Percentiles rank a stretch among this genome's conserved stretches.
Evolutionary conservation across 2,329 filamentous ascomycete species (phyloP).

Genomic region (Penicillium sp.): DNA sequence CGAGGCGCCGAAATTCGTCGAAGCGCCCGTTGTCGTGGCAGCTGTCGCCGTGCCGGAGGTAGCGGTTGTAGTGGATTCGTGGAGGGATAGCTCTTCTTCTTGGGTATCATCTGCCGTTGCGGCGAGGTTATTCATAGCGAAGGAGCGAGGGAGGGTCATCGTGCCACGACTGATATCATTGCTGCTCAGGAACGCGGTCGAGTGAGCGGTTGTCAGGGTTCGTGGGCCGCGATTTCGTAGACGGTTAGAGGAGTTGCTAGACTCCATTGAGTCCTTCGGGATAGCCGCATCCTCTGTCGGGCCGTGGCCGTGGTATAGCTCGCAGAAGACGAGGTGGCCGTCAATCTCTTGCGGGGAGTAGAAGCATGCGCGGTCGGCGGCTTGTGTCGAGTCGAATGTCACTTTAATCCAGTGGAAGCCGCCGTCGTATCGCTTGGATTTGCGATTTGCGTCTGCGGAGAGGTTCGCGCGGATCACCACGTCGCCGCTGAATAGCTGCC

Average conservation of each 20-base stretch:
- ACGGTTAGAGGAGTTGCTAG: constrained; percentile 14
- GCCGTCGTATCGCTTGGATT: constrained; percentile 80
- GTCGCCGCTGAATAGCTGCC: constrained; percentile 72
- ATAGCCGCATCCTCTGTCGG: constrained; percentile 68
- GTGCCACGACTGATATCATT: constrained; percentile 36
- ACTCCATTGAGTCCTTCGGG: constrained; percentile 49
- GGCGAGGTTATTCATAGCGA: constrained; percentile 43
- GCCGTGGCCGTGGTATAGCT: constrained; percentile 68
- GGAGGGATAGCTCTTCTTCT: constrained; percentile 38
- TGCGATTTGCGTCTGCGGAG: constrained; percentile 72
- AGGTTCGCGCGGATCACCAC: constrained; percentile 70
- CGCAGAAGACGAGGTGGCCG: constrained; percentile 71
- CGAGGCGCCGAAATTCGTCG: constrained; percentile 12
- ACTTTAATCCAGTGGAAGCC: constrained; percentile 92
- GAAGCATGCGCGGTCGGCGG: constrained; percentile 70
- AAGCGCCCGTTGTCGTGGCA: constrained; percentile 22
- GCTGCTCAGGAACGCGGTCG: constrained; percentile 37
- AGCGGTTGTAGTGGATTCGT: constrained; percentile 44
- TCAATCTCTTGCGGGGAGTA: constrained; percentile 73
- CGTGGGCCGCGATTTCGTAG: constrained; percentile 35
- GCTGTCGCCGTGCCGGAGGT: constrained; percentile 46
- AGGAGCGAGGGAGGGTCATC: constrained; percentile 45
- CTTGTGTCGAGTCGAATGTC: constrained; percentile 75
- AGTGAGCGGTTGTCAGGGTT: constrained; percentile 41
- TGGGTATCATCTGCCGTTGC: constrained; percentile 27